phyloP scores from a whole-genome alignment of 495 filamentous ascomycete species.

The Penicillium riverlandense region DNA sequence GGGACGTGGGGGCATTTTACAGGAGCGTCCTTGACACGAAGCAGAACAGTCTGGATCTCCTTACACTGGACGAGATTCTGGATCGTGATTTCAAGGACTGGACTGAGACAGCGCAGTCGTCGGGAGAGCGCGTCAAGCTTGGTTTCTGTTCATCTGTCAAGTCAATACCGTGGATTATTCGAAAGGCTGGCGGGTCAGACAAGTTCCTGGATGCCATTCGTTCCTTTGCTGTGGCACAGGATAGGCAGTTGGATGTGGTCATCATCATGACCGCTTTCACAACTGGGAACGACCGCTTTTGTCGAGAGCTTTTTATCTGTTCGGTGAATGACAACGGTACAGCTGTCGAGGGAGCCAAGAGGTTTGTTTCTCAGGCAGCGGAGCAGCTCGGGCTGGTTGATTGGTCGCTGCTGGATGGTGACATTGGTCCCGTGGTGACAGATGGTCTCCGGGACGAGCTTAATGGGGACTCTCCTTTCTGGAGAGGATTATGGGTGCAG shows the following conservation, averaged over 20 bases:
- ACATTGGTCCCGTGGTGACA: constrained; percentile 11
- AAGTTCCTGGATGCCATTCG: constrained; percentile 42
- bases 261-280: constrained; percentile 72
- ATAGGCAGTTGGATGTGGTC: constrained; percentile 55
- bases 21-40: constrained; percentile 59
- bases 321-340: constrained; percentile 33
- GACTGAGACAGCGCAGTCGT: constrained; percentile 41
- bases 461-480: constrained; percentile 10
- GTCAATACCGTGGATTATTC: constrained; percentile 53
- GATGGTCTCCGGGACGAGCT: constrained; percentile 27
- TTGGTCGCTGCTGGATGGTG: constrained; percentile 45
- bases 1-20: constrained; percentile 54
- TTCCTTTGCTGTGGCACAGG: constrained; percentile 41
- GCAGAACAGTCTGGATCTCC: constrained; percentile 53
- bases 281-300: constrained; percentile 42
- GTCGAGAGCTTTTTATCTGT: constrained; percentile 69
- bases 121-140: constrained; percentile 37
- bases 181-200: constrained; percentile 39
- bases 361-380: constrained; percentile 43
- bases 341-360: constrained; percentile 38
- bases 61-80: constrained; percentile 68
- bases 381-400: constrained; percentile 49
- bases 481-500: constrained; percentile 59
- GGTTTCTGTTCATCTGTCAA: constrained; percentile 73
- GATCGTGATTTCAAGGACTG: constrained; percentile 93